These are phyloP conservation scores for Coemansia guatemalensis DNA, from an alignment of 192 early-diverging fungal genomes.

Conservation along the genomic window DNA sequence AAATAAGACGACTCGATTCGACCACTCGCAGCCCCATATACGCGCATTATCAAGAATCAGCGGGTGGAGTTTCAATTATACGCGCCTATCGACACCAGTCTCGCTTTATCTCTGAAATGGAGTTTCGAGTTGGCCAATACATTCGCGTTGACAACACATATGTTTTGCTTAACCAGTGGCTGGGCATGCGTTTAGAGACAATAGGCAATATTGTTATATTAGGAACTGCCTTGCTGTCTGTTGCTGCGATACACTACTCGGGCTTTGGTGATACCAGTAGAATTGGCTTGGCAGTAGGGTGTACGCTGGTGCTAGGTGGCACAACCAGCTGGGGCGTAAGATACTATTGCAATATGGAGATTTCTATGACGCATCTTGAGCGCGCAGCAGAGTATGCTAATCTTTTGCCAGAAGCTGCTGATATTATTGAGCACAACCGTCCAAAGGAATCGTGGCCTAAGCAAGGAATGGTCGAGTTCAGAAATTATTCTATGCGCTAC, in stretches of 20 bases:
- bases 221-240: slow-evolving; percentile 66
- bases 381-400: slow-evolving; percentile 16
- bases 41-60: too few species aligned
- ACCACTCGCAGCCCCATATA: too few species aligned
- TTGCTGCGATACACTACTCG: slow-evolving; percentile 40
- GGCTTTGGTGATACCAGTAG: slow-evolving; percentile 54
- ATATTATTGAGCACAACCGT: slow-evolving; percentile 56
- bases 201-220: slow-evolving; percentile 65
- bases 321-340: slow-evolving; percentile 68
- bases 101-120: slow-evolving; percentile 65
- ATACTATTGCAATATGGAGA: slow-evolving; percentile 61
- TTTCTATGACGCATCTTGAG: slow-evolving; percentile 58
- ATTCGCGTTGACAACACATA: too few species aligned
- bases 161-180: too few species aligned
- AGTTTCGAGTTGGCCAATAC: slow-evolving; percentile 61
- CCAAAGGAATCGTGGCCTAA: slow-evolving; percentile 70
- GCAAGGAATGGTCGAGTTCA: slow-evolving; percentile 70
- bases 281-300: slow-evolving; percentile 68
- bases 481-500: too few species aligned
- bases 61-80: slow-evolving; percentile 75
- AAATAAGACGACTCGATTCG: too few species aligned
- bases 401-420: slow-evolving; percentile 67
- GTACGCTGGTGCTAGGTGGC: slow-evolving; percentile 68
- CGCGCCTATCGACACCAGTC: slow-evolving; percentile 74
- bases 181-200: too few species aligned